Evolutionary conservation across 768 basidiomycete genomes (phyloP), one percentile per base, ranked within the genome.

Genomic region (Asterophora parasitica): DNA sequence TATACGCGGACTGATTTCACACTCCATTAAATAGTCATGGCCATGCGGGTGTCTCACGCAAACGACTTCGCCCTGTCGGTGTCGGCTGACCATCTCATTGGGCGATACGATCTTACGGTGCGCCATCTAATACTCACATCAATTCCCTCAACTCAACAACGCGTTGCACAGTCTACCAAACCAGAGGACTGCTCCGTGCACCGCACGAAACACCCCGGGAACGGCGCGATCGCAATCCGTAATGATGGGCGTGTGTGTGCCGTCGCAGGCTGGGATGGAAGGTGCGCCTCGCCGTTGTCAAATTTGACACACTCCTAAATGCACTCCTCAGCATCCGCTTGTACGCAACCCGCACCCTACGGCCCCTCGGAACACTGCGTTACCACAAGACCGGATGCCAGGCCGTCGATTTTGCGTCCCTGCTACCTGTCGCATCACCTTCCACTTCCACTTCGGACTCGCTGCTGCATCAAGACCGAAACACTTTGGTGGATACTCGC

Each of bases 261-360:
- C 0, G 71, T 93, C 2, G 94, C 87, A 2, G 92, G 93, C 0
- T 97, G 95, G 95, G 93, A 98, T 52, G 93, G 95, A 30, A 81
- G 75, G 94, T 93, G 54, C 57, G 87, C 67, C 5, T 31, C 35
- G 11, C 12, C 26, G 28, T 15, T 13, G 17, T 13, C 17, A 11
- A 10, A 11, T 9, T 37, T 48, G 23, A 26, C 34, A n/a, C 11
- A 32, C n/a, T 51, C 13, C 19, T 42, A 15, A 17, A 46, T 38
- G 31, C 17, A 26, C 4, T 12, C 31, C 1, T 23, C 59, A 96
- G 92, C 49, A 73, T 94, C 13, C 82, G 91, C 0, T 69, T 97
- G 7, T 92, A 87, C 65, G 87, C 92, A 0, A 83, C 89, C 2
- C 84, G 82, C 54, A 75, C 78, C 4, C 75, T 92, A 64, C 93